Base-by-base conservation (phyloP, 768 basidiomycete species). In the Boletus rubroflammeus region DNA sequence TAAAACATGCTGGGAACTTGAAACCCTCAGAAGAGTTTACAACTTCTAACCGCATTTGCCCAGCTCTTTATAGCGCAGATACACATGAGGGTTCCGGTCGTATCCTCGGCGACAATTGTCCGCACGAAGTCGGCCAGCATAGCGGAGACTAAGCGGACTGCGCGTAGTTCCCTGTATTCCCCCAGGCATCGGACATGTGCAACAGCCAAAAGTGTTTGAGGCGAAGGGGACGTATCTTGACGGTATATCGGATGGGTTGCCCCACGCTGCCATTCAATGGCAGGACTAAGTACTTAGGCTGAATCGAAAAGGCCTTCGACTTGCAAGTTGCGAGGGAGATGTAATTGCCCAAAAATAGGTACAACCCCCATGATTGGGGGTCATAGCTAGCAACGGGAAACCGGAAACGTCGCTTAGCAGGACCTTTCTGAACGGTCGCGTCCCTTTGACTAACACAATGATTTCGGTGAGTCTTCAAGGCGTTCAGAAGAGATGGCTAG, bases 391-490 rank as follows among this genome's bases (percentile, higher is more conserved):
- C 11, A 34, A 2, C n/a, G 26, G 31, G 19, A 10, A 9, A 7
- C 26, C 29, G 19, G 32, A 23, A 15, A n/a, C n/a, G n/a, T n/a
- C n/a, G n/a, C n/a, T n/a, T n/a, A n/a, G n/a, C n/a, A n/a, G n/a
- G n/a, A n/a, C n/a, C n/a, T n/a, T n/a, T n/a, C n/a, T n/a, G n/a
- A n/a, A n/a, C n/a, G n/a, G n/a, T 29, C 50, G 34, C 42, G 26
- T 55, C 26, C 32, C 23, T 35, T 47, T 36, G 55, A 50, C 48
- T 19, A 52, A 43, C 31, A 57, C 65, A 14, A 80, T 80, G 78
- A 80, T 80, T 57, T 80, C 78, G 48, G 78, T 80, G 58, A 68
- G 78, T 59, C 46, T 17, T 23, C 23, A 34, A 44, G 11, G 23
- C 41, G 36, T n/a, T 46, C 28, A 35, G 28, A 25, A 28, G 29